Conservation (phyloP, 2,329 filamentous ascomycete species). For the Pseudogymnoascus sp. region DNA sequence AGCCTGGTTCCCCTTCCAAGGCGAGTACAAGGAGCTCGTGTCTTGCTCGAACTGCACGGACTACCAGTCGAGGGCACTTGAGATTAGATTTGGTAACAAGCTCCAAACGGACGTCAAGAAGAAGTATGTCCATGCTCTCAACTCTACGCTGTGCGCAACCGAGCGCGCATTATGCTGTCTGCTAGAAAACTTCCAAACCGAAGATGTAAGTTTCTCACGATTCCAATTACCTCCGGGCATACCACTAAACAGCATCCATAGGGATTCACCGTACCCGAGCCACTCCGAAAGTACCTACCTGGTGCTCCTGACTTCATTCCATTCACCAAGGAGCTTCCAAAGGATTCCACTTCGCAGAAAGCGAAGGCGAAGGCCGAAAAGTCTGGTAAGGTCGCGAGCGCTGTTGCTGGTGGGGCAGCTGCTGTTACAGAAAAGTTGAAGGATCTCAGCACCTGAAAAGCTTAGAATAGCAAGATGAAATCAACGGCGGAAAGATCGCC, state of each 20-base stretch:
- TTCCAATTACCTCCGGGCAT: background rate
- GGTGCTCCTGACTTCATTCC: constrained; percentile 85
- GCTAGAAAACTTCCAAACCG: constrained; percentile 93
- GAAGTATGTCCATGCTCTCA: constrained; percentile 89
- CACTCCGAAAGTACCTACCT: constrained; percentile 82
- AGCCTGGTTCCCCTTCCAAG: constrained; percentile 93
- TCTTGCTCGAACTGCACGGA: constrained; percentile 98
- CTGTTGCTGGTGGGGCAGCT: constrained; percentile 19
- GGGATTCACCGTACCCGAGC: constrained; percentile 74
- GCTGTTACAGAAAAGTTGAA: constrained; percentile 33
- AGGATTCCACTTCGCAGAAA: constrained; percentile 61
- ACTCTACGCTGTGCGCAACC: constrained; percentile 84
- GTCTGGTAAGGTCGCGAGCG: constrained; percentile 25
- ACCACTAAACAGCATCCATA: constrained; percentile 32
- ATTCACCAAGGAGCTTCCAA: constrained; percentile 78
- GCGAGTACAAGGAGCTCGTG: constrained; percentile 97
- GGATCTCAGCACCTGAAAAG: constrained; percentile 17
- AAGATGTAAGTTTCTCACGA: constrained; percentile 52
- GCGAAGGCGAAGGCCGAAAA: constrained; percentile 32
- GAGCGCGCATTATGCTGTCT: constrained; percentile 90
- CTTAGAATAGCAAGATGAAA: background rate
- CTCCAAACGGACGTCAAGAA: constrained; percentile 78
- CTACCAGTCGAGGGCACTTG: constrained; percentile 89
- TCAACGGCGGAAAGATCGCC: background rate
- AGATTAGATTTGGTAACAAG: constrained; percentile 88